Conservation (phyloP, 1,284 basidiomycete species). For the Fomes fomentarius region DNA sequence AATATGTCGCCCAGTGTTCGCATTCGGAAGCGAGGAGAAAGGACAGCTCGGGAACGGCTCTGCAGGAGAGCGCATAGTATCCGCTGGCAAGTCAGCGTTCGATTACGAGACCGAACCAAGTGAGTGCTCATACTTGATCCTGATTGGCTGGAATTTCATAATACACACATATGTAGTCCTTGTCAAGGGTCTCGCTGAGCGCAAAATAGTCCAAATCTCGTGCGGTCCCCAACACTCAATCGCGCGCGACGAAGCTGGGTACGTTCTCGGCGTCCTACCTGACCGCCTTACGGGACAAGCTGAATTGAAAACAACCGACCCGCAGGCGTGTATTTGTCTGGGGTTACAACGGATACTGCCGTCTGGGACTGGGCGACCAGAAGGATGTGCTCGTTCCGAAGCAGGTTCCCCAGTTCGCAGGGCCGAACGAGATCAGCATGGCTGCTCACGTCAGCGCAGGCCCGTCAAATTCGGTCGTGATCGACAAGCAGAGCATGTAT, state of each 20-base stretch:
- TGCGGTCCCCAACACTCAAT: conserved; percentile 89
- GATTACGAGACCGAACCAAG: conserved; percentile 80
- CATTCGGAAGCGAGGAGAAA: conserved; percentile 90
- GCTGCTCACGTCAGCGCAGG: conserved; percentile 77
- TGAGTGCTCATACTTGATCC: conserved; percentile 39
- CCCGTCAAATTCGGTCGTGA: conserved; percentile 80
- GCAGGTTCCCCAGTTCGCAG: conserved; percentile 82
- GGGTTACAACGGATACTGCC: conserved; percentile 85
- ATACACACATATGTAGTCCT: conserved; percentile 48
- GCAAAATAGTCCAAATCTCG: conserved; percentile 79
- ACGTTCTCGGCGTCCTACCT: conserved; percentile 22
- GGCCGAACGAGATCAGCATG: conserved; percentile 65
- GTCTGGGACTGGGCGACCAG: conserved; percentile 84
- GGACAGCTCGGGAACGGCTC: conserved; percentile 92
- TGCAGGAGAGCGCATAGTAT: conserved; percentile 87
- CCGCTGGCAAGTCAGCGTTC: conserved; percentile 81
- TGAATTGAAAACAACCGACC: no score
- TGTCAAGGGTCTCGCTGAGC: conserved; percentile 73
- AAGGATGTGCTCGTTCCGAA: conserved; percentile 80
- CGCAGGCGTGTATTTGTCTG: conserved; percentile 79
- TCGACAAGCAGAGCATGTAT: conserved; percentile 84
- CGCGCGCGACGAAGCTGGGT: conserved; percentile 81
- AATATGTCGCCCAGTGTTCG: conserved; percentile 60
- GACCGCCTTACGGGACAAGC: no score
- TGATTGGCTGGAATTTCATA: conserved; percentile 11